These are phyloP conservation scores for Paulownia fortunei DNA, from an alignment of 257 asterid genomes.

Conservation along the genomic window DNA sequence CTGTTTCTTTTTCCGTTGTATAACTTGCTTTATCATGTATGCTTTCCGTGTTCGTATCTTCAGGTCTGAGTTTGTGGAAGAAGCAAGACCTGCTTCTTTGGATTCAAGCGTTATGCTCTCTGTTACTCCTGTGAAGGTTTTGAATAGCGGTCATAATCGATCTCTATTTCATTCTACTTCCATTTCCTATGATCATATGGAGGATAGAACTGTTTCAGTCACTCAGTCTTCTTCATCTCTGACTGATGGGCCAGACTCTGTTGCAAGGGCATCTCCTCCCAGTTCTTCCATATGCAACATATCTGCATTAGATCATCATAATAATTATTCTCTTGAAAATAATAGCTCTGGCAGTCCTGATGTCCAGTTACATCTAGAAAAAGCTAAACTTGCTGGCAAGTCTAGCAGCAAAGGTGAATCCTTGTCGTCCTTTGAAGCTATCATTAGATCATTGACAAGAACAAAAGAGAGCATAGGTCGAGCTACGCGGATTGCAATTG, in stretches of 20 bases:
- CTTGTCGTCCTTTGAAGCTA: slow-evolving; percentile 72
- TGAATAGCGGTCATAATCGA: slow-evolving; percentile 28
- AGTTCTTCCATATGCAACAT: slow-evolving; percentile 55
- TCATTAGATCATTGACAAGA: slow-evolving; percentile 75
- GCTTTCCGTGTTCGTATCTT: slow-evolving; percentile 24
- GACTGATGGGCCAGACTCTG: slow-evolving; percentile 61
- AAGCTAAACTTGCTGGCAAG: slow-evolving; percentile 56
- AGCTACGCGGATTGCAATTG: slow-evolving; percentile 86
- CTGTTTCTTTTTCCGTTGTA: slow-evolving; percentile 4
- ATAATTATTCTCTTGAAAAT: slow-evolving; percentile 45
- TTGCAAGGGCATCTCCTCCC: slow-evolving; percentile 58
- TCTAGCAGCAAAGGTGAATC: slow-evolving; percentile 67
- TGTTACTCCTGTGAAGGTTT: slow-evolving; percentile 50
- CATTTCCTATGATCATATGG: slow-evolving; percentile 44
- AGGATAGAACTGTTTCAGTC: slow-evolving; percentile 53
- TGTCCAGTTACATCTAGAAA: slow-evolving; percentile 54
- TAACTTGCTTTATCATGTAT: not conserved
- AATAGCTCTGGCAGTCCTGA: slow-evolving; percentile 59
- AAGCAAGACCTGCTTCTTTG: slow-evolving; percentile 42
- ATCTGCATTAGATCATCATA: slow-evolving; percentile 54
- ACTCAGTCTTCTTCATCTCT: slow-evolving; percentile 64
- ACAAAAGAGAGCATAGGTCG: slow-evolving; percentile 86
- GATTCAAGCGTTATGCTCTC: slow-evolving; percentile 41
- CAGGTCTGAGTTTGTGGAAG: slow-evolving; percentile 56
- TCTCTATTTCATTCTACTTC: slow-evolving; percentile 48